Evolutionary conservation across 2,329 filamentous ascomycete species (phyloP).

Genomic region (Fusarium fracticaudum): DNA sequence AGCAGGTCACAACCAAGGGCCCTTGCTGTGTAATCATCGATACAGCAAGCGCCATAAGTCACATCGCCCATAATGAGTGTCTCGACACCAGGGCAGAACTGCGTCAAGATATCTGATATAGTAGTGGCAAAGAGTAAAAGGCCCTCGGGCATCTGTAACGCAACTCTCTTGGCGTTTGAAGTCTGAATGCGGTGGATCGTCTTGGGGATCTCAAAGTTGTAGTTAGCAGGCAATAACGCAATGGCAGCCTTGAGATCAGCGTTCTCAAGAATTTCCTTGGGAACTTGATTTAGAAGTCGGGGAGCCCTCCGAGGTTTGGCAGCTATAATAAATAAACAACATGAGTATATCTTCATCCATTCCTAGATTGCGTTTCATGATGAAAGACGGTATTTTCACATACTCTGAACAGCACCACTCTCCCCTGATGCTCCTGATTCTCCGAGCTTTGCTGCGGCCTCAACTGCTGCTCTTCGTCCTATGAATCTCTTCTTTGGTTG

Average conservation of each 20-base stretch:
- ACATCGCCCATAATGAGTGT: conserved; percentile 99
- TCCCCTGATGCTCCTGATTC: conserved; percentile 37
- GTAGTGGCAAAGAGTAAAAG: conserved; percentile 95
- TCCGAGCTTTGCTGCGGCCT: conserved; percentile 61
- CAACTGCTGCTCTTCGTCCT: conserved; percentile 78
- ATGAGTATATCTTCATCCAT: conserved; percentile 23
- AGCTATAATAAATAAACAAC: conserved; percentile 57
- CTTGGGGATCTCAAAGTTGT: conserved; percentile 98
- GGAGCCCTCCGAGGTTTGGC: conserved; percentile 76
- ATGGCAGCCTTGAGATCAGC: conserved; percentile 88
- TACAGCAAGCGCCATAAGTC: conserved; percentile 97
- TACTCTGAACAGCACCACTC: conserved; percentile 61
- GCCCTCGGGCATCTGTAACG: conserved; percentile 97
- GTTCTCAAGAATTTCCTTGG: conserved; percentile 85
- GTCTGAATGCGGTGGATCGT: conserved; percentile 94
- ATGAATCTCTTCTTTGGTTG: conserved; percentile 95
- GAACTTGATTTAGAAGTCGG: conserved; percentile 90
- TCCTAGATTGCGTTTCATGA: neutral
- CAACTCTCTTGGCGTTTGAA: conserved; percentile 81
- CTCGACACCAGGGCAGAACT: conserved; percentile 91
- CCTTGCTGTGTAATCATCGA: conserved; percentile 96
- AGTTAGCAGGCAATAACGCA: conserved; percentile 88
- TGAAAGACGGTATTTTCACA: conserved; percentile 31
- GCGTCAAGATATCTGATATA: conserved; percentile 93
- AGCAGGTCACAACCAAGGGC: conserved; percentile 94